Evolutionary conservation across 352 stramenopile species (phyloP).

Genomic region (Elongisporangium prolatum): DNA sequence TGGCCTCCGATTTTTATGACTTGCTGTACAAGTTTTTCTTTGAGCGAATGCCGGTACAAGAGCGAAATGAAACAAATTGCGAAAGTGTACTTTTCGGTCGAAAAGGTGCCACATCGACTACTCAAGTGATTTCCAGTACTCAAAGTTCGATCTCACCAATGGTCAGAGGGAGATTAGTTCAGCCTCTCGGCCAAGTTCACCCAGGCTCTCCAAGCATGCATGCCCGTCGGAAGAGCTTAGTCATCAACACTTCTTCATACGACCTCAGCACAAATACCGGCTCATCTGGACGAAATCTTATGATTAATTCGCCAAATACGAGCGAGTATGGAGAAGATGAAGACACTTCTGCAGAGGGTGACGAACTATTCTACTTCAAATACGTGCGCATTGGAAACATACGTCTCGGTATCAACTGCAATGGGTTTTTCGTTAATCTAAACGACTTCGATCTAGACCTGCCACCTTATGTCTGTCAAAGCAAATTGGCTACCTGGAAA

Average conservation of each 20-base stretch:
- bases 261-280: conserved; percentile 1
- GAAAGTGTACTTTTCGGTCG: conserved; percentile 63
- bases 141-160: not conserved
- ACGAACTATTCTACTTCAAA: conserved; percentile 84
- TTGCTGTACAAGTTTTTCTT: conserved; percentile 87
- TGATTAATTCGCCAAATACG: not conserved
- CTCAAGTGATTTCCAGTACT: not conserved
- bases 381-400: conserved; percentile 82
- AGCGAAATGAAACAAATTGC: conserved; percentile 26
- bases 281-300: not conserved
- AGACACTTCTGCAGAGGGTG: conserved; percentile 43
- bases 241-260: conserved; percentile 4
- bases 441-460: conserved; percentile 77
- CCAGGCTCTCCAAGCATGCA: not conserved
- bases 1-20: conserved; percentile 78
- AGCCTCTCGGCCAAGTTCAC: not conserved
- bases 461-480: conserved; percentile 74
- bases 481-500: conserved; percentile 77
- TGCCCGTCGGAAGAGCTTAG: conserved; percentile 5
- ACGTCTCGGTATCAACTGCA: conserved; percentile 75
- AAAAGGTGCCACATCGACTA: conserved; percentile 15
- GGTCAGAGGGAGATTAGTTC: not conserved
- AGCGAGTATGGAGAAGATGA: conserved; percentile 30
- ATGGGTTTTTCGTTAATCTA: conserved; percentile 84
- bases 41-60: conserved; percentile 23